These are phyloP conservation scores for Scopulariopsis brevicaulis DNA, from an alignment of 2,329 filamentous ascomycete genomes.

Conservation along the genomic window DNA sequence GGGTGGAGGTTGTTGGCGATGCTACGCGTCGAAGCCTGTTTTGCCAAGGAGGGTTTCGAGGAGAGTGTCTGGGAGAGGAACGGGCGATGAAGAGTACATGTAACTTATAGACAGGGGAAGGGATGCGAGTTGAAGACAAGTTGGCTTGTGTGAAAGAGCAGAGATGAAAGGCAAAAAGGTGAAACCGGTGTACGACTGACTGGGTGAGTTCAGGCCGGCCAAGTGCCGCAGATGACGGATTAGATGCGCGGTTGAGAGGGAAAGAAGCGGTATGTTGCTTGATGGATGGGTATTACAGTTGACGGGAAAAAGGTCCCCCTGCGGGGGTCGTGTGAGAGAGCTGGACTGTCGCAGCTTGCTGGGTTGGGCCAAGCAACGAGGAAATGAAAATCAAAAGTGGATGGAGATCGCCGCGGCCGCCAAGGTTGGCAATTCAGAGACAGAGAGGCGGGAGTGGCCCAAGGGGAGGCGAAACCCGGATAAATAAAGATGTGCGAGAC, in stretches of 20 bases:
- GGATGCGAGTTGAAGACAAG: neutral
- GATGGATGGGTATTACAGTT: too few species aligned
- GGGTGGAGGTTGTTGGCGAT: neutral
- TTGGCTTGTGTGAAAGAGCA: neutral
- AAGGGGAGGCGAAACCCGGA: neutral
- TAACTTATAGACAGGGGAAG: neutral
- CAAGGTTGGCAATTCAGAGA: neutral
- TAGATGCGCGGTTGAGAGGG: neutral
- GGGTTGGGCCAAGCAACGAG: too few species aligned
- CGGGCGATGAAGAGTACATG: neutral
- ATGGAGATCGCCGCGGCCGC: too few species aligned
- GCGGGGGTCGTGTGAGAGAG: too few species aligned
- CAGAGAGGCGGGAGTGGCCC: neutral
- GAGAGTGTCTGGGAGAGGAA: neutral
- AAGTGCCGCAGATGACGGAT: neutral
- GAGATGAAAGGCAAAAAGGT: neutral
- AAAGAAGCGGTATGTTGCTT: neutral
- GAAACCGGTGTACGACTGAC: neutral
- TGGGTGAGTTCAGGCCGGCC: neutral
- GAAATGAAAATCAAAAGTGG: too few species aligned
- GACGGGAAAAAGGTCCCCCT: too few species aligned
- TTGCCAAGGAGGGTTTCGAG: neutral
- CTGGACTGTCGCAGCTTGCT: too few species aligned
- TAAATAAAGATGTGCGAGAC: neutral
- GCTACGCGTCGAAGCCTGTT: neutral